Evolutionary conservation across 768 basidiomycete species (phyloP), one percentile per base, ranked within the genome.

Genomic region (Pholiota molesta): DNA sequence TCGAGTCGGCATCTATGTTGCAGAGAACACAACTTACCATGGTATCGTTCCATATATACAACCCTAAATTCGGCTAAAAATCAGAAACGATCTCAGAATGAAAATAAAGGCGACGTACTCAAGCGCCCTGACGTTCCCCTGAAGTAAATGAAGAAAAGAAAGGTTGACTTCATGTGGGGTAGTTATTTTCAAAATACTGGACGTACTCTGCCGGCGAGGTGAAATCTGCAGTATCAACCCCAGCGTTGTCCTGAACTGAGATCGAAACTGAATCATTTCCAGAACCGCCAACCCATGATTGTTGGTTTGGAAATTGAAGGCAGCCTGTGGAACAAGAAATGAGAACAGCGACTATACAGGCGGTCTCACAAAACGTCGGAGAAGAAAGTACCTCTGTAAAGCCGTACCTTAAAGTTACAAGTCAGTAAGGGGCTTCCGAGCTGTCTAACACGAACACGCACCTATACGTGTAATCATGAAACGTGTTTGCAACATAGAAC

Each of bases 401-500:
- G 3, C 86, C 86, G 45, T 66, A 69, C 17, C 66, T 66, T 55
- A 11, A 72, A 1, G 63, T 55, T 16, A 65, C 8, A 14, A 14
- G 19, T 13, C 11, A 56, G 33, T 45, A n/a, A 47, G 40, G 16
- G 11, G n/a, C 21, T 10, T 11, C 44, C 19, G 28, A 21, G 0
- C 16, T 45, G 1, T 17, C 13, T 5, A 31, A 5, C 28, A 1
- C 17, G 28, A 21, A 19, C 13, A 31, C 28, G 29, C 21, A 57
- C 56, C 64, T 64, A 59, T 72, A 72, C 1, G 67, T 59, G n/a
- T 69, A 59, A 69, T 86, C 85, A 68, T 88, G 85, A 57, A 83
- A 73, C 58, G 74, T 75, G 75, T 87, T 87, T 66, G 80, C 78
- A 45, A 85, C 72, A 70, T 85, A 86, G 75, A 87, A 87, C 3